phyloP scores from a whole-genome alignment of 225 moss, liverwort and hornwort genomes.

The Pseudoscleropodium purum region DNA sequence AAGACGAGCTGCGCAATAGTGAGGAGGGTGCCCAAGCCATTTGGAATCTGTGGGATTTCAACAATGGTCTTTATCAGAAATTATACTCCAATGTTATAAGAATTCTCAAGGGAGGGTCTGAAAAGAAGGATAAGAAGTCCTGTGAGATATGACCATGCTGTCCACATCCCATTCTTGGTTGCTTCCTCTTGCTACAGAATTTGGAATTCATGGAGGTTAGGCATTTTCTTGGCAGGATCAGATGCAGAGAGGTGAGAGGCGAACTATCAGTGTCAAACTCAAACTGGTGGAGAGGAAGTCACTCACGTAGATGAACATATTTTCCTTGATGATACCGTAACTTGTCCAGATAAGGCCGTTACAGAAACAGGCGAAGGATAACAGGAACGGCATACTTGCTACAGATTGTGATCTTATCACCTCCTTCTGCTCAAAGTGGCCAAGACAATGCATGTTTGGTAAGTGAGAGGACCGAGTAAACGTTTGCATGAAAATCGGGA shows the following conservation, averaged over 20 bases:
- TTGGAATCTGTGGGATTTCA: constrained; percentile 29
- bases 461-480: neutral
- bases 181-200: neutral
- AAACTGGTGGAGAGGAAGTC: neutral
- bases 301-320: constrained; percentile 80
- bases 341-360: constrained; percentile 75
- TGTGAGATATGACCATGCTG: neutral
- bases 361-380: constrained; percentile 55
- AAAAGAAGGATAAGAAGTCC: neutral
- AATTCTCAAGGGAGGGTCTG: neutral
- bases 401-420: constrained; percentile 63
- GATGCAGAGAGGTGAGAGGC: neutral
- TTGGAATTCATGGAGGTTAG: neutral
- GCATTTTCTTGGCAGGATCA: neutral
- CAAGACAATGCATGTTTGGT: neutral
- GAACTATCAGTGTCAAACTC: neutral
- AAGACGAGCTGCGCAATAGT: constrained; percentile 14
- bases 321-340: constrained; percentile 49
- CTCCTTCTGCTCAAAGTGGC: constrained; percentile 35
- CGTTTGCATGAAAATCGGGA: neutral
- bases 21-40: constrained; percentile 35
- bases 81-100: too few relatives aligned
- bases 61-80: neutral
- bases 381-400: constrained; percentile 60
- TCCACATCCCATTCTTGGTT: neutral